Percentiles rank a stretch among this genome's conserved stretches.
Evolutionary conservation across 1,284 basidiomycete genomes (phyloP).

Genomic region (Ustanciosporium gigantosporum): DNA sequence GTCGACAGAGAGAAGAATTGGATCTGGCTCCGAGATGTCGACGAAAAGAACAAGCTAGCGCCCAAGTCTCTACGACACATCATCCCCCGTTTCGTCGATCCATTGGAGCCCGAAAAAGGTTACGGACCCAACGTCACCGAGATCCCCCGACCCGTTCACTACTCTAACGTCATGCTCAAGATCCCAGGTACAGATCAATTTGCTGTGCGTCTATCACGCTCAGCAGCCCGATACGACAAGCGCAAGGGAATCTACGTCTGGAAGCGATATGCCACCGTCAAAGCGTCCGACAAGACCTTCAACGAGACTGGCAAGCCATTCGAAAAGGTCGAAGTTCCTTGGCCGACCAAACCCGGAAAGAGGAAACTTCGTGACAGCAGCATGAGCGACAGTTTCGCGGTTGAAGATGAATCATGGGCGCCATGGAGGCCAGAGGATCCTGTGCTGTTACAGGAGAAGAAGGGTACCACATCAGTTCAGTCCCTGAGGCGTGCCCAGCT

Average conservation of each 20-base stretch:
- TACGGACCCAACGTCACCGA: conserved; percentile 48
- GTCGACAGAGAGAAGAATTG: conserved; percentile 55
- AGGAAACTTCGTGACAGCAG: conserved; percentile 5
- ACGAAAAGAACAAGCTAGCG: conserved; percentile 49
- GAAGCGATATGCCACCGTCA: conserved; percentile 56
- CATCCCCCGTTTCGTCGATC: conserved; percentile 49
- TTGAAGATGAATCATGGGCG: conserved; percentile 51
- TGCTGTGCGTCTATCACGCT: conserved; percentile 48
- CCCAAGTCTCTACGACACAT: conserved; percentile 53
- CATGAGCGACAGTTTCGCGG: conserved; percentile 34
- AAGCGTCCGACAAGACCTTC: conserved; percentile 31
- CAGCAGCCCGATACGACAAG: conserved; percentile 43
- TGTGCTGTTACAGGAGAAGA: conserved; percentile 36
- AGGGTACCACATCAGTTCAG: conserved; percentile 30
- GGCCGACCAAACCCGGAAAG: conserved; percentile 47
- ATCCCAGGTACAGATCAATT: conserved; percentile 51
- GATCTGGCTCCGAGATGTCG: conserved; percentile 52
- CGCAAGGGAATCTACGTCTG: conserved; percentile 48
- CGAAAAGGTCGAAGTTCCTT: conserved; percentile 54
- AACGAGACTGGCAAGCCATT: conserved; percentile 30
- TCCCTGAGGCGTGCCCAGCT: conserved; percentile 34
- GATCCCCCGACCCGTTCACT: conserved; percentile 56
- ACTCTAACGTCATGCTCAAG: conserved; percentile 59
- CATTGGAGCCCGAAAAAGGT: conserved; percentile 45
- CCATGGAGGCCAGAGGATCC: conserved; percentile 58